phyloP scores from a whole-genome alignment of 331 rosid species.

The Quercus lobata region DNA sequence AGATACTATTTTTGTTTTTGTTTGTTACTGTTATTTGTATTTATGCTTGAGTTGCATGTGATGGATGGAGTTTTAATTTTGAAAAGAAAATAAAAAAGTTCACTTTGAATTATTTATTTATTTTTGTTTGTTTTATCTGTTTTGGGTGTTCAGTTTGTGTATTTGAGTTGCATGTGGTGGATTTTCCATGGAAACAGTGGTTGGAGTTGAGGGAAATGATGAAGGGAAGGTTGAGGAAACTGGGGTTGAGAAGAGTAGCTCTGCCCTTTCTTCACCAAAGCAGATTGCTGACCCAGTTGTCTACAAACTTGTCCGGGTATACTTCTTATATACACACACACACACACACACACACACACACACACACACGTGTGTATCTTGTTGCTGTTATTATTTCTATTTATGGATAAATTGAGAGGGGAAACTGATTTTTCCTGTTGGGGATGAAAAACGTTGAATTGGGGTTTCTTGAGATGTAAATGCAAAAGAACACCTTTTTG shows the following conservation, averaged over 20 bases:
- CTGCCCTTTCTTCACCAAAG: conserved; percentile 54
- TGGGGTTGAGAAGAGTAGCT: conserved; percentile 51
- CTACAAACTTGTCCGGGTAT: conserved; percentile 98
- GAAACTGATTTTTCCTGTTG: not conserved
- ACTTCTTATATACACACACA: not conserved
- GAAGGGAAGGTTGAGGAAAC: conserved; percentile 60
- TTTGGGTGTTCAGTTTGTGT: conserved; percentile 61
- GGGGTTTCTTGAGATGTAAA: not conserved
- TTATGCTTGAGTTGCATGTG: conserved; percentile 17
- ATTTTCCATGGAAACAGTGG: conserved; percentile 86
- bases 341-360: no score
- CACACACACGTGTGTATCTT: not conserved
- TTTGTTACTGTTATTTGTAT: not conserved
- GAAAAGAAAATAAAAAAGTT: not conserved
- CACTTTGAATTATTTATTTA: conserved; percentile 18
- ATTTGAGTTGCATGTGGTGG: conserved; percentile 92
- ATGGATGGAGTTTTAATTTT: conserved; percentile 1
- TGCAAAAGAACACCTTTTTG: not conserved
- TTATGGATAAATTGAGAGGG: not conserved
- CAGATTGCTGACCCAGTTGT: conserved; percentile 83
- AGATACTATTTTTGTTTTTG: not conserved
- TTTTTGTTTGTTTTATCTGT: conserved; percentile 7
- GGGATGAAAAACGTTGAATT: not conserved
- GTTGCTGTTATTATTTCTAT: not conserved
- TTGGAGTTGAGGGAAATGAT: conserved; percentile 71